These are phyloP conservation scores for Pythium sukuiense DNA, from an alignment of 352 stramenopile genomes.

Conservation along the genomic window DNA sequence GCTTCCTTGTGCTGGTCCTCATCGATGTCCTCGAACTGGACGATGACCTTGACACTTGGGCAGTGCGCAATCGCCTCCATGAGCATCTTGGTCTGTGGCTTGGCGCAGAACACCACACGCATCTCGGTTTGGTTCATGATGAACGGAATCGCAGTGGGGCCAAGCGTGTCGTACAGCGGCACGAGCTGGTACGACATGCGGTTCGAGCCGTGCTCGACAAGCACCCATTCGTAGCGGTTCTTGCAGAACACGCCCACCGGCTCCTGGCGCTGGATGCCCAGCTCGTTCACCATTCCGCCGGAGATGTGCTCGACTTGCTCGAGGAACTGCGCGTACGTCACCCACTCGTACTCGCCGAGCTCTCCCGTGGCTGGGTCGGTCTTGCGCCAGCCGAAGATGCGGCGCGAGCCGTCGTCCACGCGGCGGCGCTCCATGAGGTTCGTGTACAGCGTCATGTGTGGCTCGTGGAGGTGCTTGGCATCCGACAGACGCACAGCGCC, in stretches of 20 bases:
- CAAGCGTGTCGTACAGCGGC: constrained; percentile 84
- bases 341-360: constrained; percentile 49
- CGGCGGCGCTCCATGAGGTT: constrained; percentile 43
- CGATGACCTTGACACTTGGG: constrained; percentile 48
- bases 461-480: constrained; percentile 32
- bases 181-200: constrained; percentile 72
- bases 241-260: constrained; percentile 72
- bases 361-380: constrained; percentile 37
- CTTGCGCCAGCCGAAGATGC: constrained; percentile 57
- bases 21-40: constrained; percentile 54
- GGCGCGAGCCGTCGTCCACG: constrained; percentile 50
- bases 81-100: constrained; percentile 54
- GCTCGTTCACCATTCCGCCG: constrained; percentile 37
- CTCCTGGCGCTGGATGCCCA: constrained; percentile 42
- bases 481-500: constrained; percentile 27
- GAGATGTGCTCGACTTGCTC: constrained; percentile 43
- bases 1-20: constrained; percentile 34
- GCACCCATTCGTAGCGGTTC: constrained; percentile 70
- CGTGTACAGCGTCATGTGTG: constrained; percentile 51
- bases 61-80: constrained; percentile 49
- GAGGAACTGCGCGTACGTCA: constrained; percentile 62
- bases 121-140: constrained; percentile 82
- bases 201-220: constrained; percentile 62
- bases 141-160: constrained; percentile 59
- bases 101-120: constrained; percentile 65